phyloP scores from a whole-genome alignment of 345 rosid species.

The Raphanus raphanistrum region DNA sequence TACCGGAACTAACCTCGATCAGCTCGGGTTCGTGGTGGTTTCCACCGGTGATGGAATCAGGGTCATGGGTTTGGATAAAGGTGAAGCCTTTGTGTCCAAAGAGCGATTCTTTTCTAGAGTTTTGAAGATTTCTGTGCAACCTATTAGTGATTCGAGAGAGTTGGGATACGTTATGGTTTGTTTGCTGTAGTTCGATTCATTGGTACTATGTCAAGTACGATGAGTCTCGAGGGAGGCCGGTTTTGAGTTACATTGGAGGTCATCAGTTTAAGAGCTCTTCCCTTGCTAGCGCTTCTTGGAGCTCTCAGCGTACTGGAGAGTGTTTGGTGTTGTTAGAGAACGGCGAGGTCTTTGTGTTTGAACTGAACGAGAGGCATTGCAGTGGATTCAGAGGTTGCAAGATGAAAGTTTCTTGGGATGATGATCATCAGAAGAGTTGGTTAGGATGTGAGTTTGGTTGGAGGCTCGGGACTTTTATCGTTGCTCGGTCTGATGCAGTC shows the following conservation, averaged over 20 bases:
- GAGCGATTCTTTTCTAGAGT: constrained; percentile 43
- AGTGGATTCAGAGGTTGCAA: constrained; percentile 45
- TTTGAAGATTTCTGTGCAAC: constrained; percentile 52
- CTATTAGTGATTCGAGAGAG: constrained; percentile 19
- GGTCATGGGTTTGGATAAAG: constrained; percentile 37
- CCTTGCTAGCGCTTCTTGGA: constrained; percentile 56
- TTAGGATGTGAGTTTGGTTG: constrained; percentile 66
- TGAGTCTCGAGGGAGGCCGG: constrained; percentile 33
- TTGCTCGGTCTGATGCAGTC: constrained; percentile 58
- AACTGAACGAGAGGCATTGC: constrained; percentile 41
- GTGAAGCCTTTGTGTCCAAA: constrained; percentile 40
- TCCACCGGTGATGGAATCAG: constrained; percentile 26
- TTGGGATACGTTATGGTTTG: constrained; percentile 61
- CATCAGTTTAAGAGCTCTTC: constrained; percentile 52
- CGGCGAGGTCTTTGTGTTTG: constrained; percentile 61
- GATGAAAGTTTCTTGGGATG: constrained; percentile 50
- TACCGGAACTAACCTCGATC: constrained; percentile 60
- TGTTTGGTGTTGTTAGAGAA: constrained; percentile 58
- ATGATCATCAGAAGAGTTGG: constrained; percentile 45
- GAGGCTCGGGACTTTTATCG: constrained; percentile 55
- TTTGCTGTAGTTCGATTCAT: constrained; percentile 49
- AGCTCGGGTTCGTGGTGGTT: constrained; percentile 57
- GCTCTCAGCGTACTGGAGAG: constrained; percentile 50
- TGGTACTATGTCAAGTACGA: constrained; percentile 51
- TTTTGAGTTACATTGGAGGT: constrained; percentile 45